A percentile compares a stretch with the other conserved stretches of the same genome.
Conservation (phyloP, 1,139 yeast genomes). For the Protomyces arabidopsidicola region DNA sequence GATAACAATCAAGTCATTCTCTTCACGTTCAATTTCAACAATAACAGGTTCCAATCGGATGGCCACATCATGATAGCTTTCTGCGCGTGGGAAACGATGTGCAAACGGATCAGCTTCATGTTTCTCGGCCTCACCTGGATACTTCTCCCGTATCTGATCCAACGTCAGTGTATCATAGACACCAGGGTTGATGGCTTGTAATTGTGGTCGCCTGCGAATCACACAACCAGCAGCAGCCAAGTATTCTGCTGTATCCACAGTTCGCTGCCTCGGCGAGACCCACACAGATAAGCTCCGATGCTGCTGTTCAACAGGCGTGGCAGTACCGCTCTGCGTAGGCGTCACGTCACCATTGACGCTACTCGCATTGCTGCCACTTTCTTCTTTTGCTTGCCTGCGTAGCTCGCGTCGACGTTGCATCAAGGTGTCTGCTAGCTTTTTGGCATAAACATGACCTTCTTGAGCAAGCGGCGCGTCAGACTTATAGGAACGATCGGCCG, state of each 20-base stretch:
- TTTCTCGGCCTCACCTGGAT: constrained; percentile 65
- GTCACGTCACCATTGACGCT: not conserved
- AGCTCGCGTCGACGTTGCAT: constrained; percentile 39
- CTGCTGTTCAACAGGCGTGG: constrained; percentile 1
- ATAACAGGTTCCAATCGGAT: constrained; percentile 88
- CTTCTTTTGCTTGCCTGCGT: constrained; percentile 30
- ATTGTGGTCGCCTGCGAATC: constrained; percentile 70
- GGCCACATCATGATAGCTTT: constrained; percentile 92
- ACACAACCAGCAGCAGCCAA: constrained; percentile 50
- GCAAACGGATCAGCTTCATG: constrained; percentile 80
- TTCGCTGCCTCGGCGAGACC: constrained; percentile 86
- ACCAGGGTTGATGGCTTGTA: constrained; percentile 91
- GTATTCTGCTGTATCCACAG: constrained; percentile 75
- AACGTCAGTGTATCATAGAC: constrained; percentile 63
- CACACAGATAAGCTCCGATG: constrained; percentile 49
- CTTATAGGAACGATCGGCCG: constrained; percentile 34
- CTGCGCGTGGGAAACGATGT: constrained; percentile 85
- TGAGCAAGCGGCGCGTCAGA: constrained; percentile 26
- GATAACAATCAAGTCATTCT: constrained; percentile 79
- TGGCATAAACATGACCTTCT: constrained; percentile 42
- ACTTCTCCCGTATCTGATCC: constrained; percentile 54
- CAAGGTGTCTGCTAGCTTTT: constrained; percentile 43
- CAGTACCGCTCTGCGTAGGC: not conserved
- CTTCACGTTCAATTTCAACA: constrained; percentile 52
- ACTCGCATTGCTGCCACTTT: constrained; percentile 1